Conservation (phyloP, 345 rosid genomes). For the Euphorbia lathyris region DNA sequence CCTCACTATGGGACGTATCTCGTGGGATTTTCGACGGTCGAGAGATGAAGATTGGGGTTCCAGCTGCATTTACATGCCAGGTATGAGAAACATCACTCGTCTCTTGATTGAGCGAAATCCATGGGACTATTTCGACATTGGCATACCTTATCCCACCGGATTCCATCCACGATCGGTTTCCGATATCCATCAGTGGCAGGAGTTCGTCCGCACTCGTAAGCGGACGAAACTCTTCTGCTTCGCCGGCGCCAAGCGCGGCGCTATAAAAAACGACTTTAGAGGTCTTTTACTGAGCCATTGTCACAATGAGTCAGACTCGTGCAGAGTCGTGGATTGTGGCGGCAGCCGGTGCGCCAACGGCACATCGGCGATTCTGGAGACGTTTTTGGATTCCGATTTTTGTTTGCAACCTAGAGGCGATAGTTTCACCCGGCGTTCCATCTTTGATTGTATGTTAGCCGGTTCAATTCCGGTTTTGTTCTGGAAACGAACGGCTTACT, state of each 20-base stretch:
- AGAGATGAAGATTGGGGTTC: constrained; percentile 87
- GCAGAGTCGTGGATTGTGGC: constrained; percentile 63
- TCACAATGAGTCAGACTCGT: constrained; percentile 41
- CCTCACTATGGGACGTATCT: constrained; percentile 87
- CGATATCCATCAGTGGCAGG: constrained; percentile 79
- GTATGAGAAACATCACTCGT: constrained; percentile 91
- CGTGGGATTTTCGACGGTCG: constrained; percentile 95
- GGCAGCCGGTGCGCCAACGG: constrained; percentile 66
- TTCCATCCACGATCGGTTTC: constrained; percentile 84
- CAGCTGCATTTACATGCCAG: constrained; percentile 67
- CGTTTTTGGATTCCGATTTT: constrained; percentile 75
- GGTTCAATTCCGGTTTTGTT: constrained; percentile 96
- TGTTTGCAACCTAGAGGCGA: constrained; percentile 96
- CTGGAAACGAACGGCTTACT: constrained; percentile 85
- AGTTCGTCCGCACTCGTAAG: constrained; percentile 49
- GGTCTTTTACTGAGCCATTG: constrained; percentile 66
- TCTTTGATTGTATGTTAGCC: constrained; percentile 93
- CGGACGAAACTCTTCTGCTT: constrained; percentile 77
- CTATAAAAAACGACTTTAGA: constrained; percentile 68
- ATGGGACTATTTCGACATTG: constrained; percentile 96
- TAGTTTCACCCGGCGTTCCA: constrained; percentile 87
- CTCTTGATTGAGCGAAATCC: constrained; percentile 92
- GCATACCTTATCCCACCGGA: constrained; percentile 94
- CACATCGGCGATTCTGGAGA: constrained; percentile 62
- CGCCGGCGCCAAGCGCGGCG: constrained; percentile 75